Base-by-base conservation (phyloP, 1,284 basidiomycete genomes). In the Rhizoctonia solani region DNA sequence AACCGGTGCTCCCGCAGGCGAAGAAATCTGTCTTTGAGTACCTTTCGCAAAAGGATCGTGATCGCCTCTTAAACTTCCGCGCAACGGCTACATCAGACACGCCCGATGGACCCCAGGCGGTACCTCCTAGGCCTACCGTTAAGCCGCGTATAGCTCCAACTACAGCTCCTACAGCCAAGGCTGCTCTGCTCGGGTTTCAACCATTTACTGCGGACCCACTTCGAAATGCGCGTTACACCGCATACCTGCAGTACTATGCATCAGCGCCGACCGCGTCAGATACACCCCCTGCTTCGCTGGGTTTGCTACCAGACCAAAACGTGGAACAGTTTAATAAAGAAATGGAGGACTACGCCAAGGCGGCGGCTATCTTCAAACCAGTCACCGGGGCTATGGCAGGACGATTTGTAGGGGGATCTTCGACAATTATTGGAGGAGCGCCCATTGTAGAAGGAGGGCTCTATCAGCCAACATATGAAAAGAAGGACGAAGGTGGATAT, bases 301-400 rank as follows among this genome's bases (percentile, higher is more conserved):
- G 77, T 19, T 83, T 83, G 1, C 76, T 82, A 4, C 83, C 84
- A 0, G 81, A 79, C 0, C 89, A 92, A 75, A 82, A 77, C 6
- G 78, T 81, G 1, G 87, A 90, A 23, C 85, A 86, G 21, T 90
- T 91, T 73, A 86, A 88, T 72, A 87, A 87, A 69, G 96, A 99
- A 77, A 79, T 98, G 32, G 81, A 81, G 46, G 92, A 95, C 70
- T 99, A 95, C 72, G 86, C 89, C 0, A 90, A 93, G 74, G 85
- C 91, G 0, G 97, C 96, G 0, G 80, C 84, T 27, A 87, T 98
- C 29, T 98, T 98, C 79, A 93, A 93, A 72, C 96, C 96, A 0
- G 87, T 96, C 74, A 88, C 88, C 0, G 92, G 88, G 16, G 92
- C 93, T 23, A 98, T 99, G 91, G 93, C 94, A 0, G 89, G 87